A percentile compares a stretch with the other conserved stretches of the same genome.
Evolutionary conservation across 495 filamentous ascomycete genomes (phyloP).

Genomic region (Hypomontagnella monticulosa): DNA sequence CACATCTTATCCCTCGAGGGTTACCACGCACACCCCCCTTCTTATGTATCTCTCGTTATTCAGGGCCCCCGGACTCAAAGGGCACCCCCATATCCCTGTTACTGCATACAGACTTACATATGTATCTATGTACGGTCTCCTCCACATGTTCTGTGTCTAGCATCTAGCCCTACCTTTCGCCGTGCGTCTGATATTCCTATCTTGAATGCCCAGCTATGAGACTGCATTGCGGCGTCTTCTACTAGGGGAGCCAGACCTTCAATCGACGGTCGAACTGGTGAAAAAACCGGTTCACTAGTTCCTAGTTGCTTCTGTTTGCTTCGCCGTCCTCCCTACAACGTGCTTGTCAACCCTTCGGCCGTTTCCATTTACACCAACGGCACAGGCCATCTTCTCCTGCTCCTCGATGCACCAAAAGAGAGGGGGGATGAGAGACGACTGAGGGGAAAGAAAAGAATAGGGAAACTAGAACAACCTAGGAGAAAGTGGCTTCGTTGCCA

Average conservation of each 20-base stretch:
- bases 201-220: constrained; percentile 45
- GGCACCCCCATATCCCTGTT: constrained; percentile 45
- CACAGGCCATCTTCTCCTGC: constrained; percentile 31
- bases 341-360: constrained; percentile 40
- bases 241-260: constrained; percentile 38
- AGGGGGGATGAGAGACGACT: constrained; percentile 27
- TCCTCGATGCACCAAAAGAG: constrained; percentile 37
- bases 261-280: constrained; percentile 39
- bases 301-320: constrained; percentile 39
- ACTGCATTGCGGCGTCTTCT: constrained; percentile 44
- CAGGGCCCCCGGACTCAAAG: constrained; percentile 44
- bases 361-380: constrained; percentile 43
- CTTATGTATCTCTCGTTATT: constrained; percentile 38
- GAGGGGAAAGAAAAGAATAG: constrained; percentile 20
- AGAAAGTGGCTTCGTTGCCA: constrained; percentile 19
- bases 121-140: constrained; percentile 50
- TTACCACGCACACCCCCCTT: constrained; percentile 45
- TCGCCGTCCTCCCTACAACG: constrained; percentile 31
- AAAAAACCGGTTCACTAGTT: constrained; percentile 32
- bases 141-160: constrained; percentile 49
- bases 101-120: constrained; percentile 51
- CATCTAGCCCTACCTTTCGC: constrained; percentile 46
- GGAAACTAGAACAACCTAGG: constrained; percentile 25
- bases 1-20: constrained; percentile 49
- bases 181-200: constrained; percentile 46